Base-by-base conservation (phyloP, 306 rosid species). In the Prunus mume region DNA sequence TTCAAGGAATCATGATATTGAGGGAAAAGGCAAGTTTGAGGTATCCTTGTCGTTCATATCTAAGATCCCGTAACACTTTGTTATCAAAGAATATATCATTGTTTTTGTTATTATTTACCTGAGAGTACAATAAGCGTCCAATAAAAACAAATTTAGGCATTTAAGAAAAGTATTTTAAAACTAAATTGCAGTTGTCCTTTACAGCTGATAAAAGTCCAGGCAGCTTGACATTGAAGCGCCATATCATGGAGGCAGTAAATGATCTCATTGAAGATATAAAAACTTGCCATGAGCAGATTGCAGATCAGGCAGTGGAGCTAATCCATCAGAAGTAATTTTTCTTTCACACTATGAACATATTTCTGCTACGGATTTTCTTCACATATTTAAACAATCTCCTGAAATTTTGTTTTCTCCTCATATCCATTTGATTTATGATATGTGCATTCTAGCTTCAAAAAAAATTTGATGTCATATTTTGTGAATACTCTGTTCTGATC, bases 221-320 rank as follows among this genome's bases (percentile, higher is more conserved):
- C 9, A 69, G 27, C 27, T 50, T 60, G 61, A n/a, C 27, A 19
- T 49, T 25, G 51, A 69, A 71, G 65, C 75, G 55, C 30, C 49
- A 54, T 15, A 43, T 41, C 66, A 72, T 41, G 22, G 55, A 56
- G 41, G 79, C 66, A 12, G 46, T 54, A 6, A 76, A 64, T 54
- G 73, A 76, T 24, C 73, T 76, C 56, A 76, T 76, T 65, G 72
- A 76, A 19, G 79, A 66, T 76, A 65, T 54, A 41, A 76, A 38
- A 34, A 65, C 66, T 65, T 76, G 79, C 57, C 73, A 76, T 24
- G 66, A 66, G 22, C 72, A 20, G 41, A 66, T 76, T 54, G 79
- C 79, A 14, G 73, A 76, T 27, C 79, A 34, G 65, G 66, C 56
- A 2, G 52, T 64, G 24, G 73, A 76, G 63, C 79, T 64, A 24